phyloP scores from a whole-genome alignment of 2,329 filamentous ascomycete species.

The Mollisiaceae sp. region DNA sequence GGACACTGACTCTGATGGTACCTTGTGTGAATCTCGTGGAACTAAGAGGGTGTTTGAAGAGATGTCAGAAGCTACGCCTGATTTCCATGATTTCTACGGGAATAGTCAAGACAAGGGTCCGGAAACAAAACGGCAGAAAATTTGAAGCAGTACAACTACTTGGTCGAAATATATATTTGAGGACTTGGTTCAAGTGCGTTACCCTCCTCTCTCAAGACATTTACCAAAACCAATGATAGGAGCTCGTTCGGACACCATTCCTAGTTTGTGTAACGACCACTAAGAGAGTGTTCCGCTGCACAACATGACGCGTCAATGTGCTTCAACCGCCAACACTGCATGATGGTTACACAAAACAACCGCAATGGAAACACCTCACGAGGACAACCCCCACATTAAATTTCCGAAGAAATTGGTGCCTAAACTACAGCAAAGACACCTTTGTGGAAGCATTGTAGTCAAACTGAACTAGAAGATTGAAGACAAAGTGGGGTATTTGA shows the following conservation, averaged over 20 bases:
- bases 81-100: too few species aligned
- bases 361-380: slow-evolving; percentile 4
- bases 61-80: background rate
- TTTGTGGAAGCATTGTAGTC: slow-evolving; percentile 1
- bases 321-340: background rate
- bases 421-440: background rate
- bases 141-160: background rate
- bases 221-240: background rate
- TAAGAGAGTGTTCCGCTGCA: background rate
- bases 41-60: background rate
- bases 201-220: too few species aligned
- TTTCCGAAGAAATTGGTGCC: background rate
- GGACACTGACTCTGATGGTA: slow-evolving; percentile 1
- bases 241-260: background rate
- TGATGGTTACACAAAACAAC: background rate
- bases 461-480: background rate
- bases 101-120: too few species aligned
- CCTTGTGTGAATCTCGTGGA: too few species aligned
- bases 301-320: background rate
- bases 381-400: background rate
- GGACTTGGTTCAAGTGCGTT: too few species aligned
- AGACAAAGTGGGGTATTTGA: slow-evolving; percentile 7
- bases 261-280: background rate
- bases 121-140: background rate
- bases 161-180: background rate